Evolutionary conservation across 2,329 filamentous ascomycete species (phyloP), one percentile per base, ranked within the genome.

Genomic region (Monosporascus ibericus): DNA sequence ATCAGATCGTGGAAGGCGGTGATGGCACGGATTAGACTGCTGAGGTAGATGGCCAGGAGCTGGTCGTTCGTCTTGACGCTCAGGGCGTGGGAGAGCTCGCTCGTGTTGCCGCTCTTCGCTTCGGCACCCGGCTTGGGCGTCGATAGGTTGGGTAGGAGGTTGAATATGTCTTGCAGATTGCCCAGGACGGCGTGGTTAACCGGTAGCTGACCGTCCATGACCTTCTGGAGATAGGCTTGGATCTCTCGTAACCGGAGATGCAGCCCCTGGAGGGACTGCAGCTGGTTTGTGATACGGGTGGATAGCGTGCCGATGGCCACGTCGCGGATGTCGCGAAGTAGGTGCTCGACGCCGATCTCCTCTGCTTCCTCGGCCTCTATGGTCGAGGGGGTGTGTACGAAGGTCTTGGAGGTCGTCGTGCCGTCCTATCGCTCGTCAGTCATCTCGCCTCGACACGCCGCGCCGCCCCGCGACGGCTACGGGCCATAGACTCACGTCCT

Each of bases 41-140:
- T 95, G 51, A 99, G 80, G 73, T 99, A 99, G 70, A 99, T 97
- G 49, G 92, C 85, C 89, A 99, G 96, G 59, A 99, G 82, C 76
- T 99, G 94, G 71, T 99, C 94, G 68, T 99, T 99, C 54, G 92
- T 97, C 83, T 99, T 99, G 75, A 96, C 84, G 74, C 90, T 95
- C 91, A 99, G 96, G 37, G 94, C 92, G 56, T 94, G 83, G n/a
- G 91, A 87, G 50, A 99, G 79, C 70, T 97, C 94, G 66, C 87
- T 86, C 63, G 86, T 73, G 71, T 78, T 74, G 53, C 68, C 66
- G 34, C 73, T 67, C 63, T 86, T 80, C 57, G 76, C 79, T 42
- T 85, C 85, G 5, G 79, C 73, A 44, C 79, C 77, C 2, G 80
- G 73, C 52, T 88, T 83, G 30, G 92, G 90, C 38, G 91, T 95